Percentiles rank a stretch among this genome's conserved stretches.
Evolutionary conservation across 768 basidiomycete genomes (phyloP).

Genomic region (Mycena latifolia): DNA sequence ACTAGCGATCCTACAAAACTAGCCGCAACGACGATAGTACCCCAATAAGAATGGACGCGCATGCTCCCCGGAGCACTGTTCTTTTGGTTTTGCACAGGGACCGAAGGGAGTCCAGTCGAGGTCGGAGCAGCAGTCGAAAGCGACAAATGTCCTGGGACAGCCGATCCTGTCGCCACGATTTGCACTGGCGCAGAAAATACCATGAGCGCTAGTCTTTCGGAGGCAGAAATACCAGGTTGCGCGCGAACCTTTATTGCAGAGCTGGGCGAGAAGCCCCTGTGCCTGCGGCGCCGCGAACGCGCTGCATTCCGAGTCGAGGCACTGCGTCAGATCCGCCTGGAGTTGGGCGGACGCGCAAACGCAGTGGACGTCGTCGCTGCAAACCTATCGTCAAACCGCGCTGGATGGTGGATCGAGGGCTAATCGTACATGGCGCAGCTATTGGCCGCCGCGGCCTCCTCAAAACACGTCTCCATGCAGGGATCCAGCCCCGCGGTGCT

Average conservation of each 20-base stretch:
- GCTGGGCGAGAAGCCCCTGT: slow-evolving; percentile 28
- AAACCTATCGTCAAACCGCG: not conserved
- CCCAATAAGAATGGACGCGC: slow-evolving; percentile 1
- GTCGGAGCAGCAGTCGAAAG: slow-evolving; percentile 15
- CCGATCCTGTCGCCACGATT: slow-evolving; percentile 28
- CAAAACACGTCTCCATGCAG: slow-evolving; percentile 36
- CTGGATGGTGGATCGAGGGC: not conserved
- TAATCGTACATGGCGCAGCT: slow-evolving; percentile 22
- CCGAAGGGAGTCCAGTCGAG: slow-evolving; percentile 6
- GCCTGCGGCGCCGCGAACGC: slow-evolving; percentile 32
- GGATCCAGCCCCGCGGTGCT: slow-evolving; percentile 36
- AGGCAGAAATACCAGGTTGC: too few species aligned
- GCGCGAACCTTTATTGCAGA: slow-evolving; percentile 35
- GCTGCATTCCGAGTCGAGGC: slow-evolving; percentile 34
- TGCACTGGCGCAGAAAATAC: slow-evolving; percentile 7
- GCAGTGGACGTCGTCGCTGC: slow-evolving; percentile 33
- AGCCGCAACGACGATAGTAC: not conserved
- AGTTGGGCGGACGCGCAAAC: slow-evolving; percentile 34
- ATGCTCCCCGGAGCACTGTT: slow-evolving; percentile 3
- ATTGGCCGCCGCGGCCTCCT: slow-evolving; percentile 27
- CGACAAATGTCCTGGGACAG: slow-evolving; percentile 23
- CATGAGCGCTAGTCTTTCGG: too few species aligned
- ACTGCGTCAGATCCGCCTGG: slow-evolving; percentile 32
- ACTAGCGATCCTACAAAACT: slow-evolving; percentile 12
- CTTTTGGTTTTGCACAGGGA: slow-evolving; percentile 21